Evolutionary conservation across 192 early-diverging fungal genomes (phyloP).

Genomic region (Polychytrium aggregatum): DNA sequence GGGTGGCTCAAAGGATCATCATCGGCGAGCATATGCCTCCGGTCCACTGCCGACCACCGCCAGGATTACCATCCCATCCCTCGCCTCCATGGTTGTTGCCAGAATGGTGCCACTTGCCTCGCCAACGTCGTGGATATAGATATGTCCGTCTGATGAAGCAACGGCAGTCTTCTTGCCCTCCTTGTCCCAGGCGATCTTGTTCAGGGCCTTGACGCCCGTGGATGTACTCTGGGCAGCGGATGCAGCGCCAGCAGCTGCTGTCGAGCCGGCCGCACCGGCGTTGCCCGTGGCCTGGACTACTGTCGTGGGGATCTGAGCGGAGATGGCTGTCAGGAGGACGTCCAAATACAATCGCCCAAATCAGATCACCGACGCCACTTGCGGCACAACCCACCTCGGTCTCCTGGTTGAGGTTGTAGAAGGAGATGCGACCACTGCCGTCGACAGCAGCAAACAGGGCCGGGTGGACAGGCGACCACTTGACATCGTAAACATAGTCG

Average conservation of each 20-base stretch:
- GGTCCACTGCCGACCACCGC: no score
- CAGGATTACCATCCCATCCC: no score
- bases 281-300: no score
- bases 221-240: no score
- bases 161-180: conserved; percentile 68
- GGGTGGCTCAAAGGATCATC: no score
- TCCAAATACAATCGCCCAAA: conserved; percentile 63
- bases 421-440: conserved; percentile 75
- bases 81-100: no score
- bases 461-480: conserved; percentile 96
- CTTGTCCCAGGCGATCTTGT: conserved; percentile 92
- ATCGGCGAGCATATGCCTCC: no score
- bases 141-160: conserved; percentile 71
- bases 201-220: conserved; percentile 63
- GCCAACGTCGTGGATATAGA: conserved; percentile 88
- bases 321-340: no score
- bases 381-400: conserved; percentile 46
- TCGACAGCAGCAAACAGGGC: conserved; percentile 87
- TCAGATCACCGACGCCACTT: conserved; percentile 55
- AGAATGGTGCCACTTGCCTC: no score
- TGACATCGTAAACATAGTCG: conserved; percentile 96
- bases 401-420: conserved; percentile 90
- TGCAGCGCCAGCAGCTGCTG: no score
- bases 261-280: no score
- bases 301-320: no score